phyloP scores from a whole-genome alignment of 257 asterid genomes.

The Mitragyna speciosa region DNA sequence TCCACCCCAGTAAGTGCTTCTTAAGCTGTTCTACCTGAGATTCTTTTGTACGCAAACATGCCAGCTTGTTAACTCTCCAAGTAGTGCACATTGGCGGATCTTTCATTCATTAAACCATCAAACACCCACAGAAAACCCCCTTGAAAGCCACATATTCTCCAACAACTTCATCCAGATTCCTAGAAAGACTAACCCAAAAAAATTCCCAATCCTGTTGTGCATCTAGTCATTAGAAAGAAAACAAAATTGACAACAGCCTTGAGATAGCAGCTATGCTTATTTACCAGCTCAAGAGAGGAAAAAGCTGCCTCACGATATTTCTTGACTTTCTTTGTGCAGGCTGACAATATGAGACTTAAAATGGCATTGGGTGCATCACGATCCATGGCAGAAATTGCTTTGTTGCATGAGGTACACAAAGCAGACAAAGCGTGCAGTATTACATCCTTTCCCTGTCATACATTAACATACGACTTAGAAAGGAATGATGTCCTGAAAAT shows the following conservation, averaged over 20 bases:
- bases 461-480: constrained; percentile 18
- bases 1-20: neutral
- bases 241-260: neutral
- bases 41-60: neutral
- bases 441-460: constrained; percentile 86
- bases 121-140: neutral
- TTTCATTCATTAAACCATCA: neutral
- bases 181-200: neutral
- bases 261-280: constrained; percentile 9
- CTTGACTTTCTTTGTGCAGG: constrained; percentile 70
- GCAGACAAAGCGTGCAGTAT: constrained; percentile 75
- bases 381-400: constrained; percentile 61
- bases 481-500: constrained; percentile 4
- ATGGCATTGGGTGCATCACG: constrained; percentile 71
- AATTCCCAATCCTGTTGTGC: neutral
- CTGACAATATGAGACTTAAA: constrained; percentile 66
- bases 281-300: constrained; percentile 87
- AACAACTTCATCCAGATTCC: neutral
- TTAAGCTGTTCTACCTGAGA: too few species aligned
- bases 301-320: constrained; percentile 94
- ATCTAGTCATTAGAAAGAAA: neutral
- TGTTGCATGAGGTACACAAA: constrained; percentile 72
- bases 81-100: neutral
- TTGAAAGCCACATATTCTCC: neutral
- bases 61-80: neutral